Percentiles rank a stretch among this genome's conserved stretches.
Evolutionary conservation across 1,284 basidiomycete species (phyloP).

Genomic region (Rhizoctonia solani): DNA sequence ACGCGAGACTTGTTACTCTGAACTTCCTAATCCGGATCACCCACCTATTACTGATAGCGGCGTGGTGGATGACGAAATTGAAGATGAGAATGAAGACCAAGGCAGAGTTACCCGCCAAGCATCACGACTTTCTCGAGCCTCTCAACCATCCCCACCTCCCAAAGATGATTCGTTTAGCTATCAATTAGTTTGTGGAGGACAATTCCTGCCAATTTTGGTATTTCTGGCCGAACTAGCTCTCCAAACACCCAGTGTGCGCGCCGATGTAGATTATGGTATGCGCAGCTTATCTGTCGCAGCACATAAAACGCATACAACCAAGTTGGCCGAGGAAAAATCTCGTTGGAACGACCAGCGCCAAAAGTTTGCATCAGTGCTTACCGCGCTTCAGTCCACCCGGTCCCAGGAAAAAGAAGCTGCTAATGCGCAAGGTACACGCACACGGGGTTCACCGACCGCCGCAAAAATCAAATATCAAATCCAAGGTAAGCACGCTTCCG

Average conservation of each 20-base stretch:
- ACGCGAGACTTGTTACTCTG: slow-evolving; percentile 3
- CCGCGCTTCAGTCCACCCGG: background rate
- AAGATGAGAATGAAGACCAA: background rate
- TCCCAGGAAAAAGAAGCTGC: slow-evolving; percentile 3
- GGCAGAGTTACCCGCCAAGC: slow-evolving; percentile 16
- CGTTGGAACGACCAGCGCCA: slow-evolving; percentile 7
- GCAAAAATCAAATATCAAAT: slow-evolving; percentile 19
- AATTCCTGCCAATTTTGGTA: slow-evolving; percentile 23
- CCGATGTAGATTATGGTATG: slow-evolving; percentile 11
- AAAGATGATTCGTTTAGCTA: slow-evolving; percentile 15
- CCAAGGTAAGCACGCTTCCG: slow-evolving; percentile 1
- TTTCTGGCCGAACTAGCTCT: slow-evolving; percentile 14
- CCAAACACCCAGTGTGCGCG: slow-evolving; percentile 22
- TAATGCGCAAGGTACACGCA: background rate
- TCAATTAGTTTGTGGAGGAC: slow-evolving; percentile 10
- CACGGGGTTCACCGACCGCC: background rate
- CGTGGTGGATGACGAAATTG: background rate
- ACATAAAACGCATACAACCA: slow-evolving; percentile 11
- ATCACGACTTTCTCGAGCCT: background rate
- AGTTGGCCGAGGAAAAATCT: slow-evolving; percentile 12
- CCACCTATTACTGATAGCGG: background rate
- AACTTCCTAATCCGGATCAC: background rate
- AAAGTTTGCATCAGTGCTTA: slow-evolving; percentile 2
- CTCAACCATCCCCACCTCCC: slow-evolving; percentile 10
- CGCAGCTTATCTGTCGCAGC: slow-evolving; percentile 5